phyloP scores from a whole-genome alignment of 495 filamentous ascomycete species.

The Penicillium cataractarum region DNA sequence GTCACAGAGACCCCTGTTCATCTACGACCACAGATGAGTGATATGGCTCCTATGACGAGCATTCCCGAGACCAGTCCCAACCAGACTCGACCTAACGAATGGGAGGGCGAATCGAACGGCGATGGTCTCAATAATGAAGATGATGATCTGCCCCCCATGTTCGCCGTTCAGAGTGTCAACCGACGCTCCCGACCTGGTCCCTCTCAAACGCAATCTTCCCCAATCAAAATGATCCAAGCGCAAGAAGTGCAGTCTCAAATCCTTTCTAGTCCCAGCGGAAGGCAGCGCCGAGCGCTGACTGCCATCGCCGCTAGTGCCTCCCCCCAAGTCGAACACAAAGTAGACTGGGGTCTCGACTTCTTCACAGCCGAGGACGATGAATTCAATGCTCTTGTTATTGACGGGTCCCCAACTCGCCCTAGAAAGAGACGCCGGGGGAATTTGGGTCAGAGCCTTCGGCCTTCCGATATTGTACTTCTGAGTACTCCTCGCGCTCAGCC shows the following conservation, averaged over 20 bases:
- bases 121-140: constrained; percentile 43
- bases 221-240: constrained; percentile 35
- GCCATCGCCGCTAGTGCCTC: constrained; percentile 52
- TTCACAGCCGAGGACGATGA: constrained; percentile 49
- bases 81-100: constrained; percentile 29
- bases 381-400: constrained; percentile 39
- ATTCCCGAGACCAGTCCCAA: constrained; percentile 50
- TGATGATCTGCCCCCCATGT: constrained; percentile 47
- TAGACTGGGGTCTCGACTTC: constrained; percentile 47
- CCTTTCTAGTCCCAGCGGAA: constrained; percentile 46
- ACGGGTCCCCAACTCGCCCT: constrained; percentile 42
- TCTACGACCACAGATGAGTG: constrained; percentile 27
- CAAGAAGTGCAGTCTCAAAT: constrained; percentile 32
- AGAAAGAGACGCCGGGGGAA: constrained; percentile 46
- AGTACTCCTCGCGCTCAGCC: constrained; percentile 33
- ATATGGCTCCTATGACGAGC: constrained; percentile 37
- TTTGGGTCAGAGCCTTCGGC: constrained; percentile 33
- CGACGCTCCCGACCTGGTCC: constrained; percentile 31
- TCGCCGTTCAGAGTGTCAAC: constrained; percentile 20
- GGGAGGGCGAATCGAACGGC: constrained; percentile 32
- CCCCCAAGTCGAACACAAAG: constrained; percentile 37
- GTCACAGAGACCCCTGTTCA: constrained; percentile 47
- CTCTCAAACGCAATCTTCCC: constrained; percentile 30
- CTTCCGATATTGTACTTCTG: constrained; percentile 40
- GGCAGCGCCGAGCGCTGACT: constrained; percentile 46